Evolutionary conservation across 257 asterid species (phyloP), one percentile per base, ranked within the genome.

Genomic region (Misopates orontium): DNA sequence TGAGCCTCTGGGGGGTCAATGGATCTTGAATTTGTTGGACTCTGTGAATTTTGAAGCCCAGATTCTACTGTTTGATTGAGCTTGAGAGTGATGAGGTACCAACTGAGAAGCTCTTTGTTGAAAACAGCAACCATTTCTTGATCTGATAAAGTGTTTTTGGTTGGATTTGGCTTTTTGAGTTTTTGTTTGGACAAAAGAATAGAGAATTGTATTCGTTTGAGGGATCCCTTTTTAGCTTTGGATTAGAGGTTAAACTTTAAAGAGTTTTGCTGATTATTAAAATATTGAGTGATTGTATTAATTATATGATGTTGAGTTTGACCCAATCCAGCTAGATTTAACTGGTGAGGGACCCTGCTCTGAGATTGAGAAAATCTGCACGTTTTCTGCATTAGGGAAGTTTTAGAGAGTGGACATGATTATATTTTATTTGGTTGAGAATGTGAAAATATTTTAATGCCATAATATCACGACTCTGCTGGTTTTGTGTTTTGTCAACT

Each of bases 11-110:
- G 79, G 45, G 71, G 53, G 5, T 78, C 78, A 54, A 79, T 67
- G 54, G 90, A 60, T 82, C 81, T 65, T 51, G 77, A 51, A 53
- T 47, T 60, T 6, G 75, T 52, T 11, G 86, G 78, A 70, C 64
- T 69, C 49, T 78, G 82, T 15, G 73, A 69, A 42, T 79, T 75
- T 24, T 80, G 87, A 24, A 66, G 61, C 18, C 95, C 88, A 31
- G 82, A 77, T 79, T 79, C 95, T 3, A 89, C 84, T 20, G 92
- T 73, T 82, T 89, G 90, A 15, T 91, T 91, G 81, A 91, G 93
- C 67, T 89, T 89, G 66, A 91, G 81, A 56, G 96, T 78, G 71
- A 89, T 85, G 19, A 91, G 95, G 75, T 89, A 91, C 97, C 96
- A 87, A 69, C 96, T 89, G 71, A 91, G 70, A 20, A 89, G 87